Evolutionary conservation across 192 early-diverging fungal genomes (phyloP).

Genomic region (Coemansia asiatica): DNA sequence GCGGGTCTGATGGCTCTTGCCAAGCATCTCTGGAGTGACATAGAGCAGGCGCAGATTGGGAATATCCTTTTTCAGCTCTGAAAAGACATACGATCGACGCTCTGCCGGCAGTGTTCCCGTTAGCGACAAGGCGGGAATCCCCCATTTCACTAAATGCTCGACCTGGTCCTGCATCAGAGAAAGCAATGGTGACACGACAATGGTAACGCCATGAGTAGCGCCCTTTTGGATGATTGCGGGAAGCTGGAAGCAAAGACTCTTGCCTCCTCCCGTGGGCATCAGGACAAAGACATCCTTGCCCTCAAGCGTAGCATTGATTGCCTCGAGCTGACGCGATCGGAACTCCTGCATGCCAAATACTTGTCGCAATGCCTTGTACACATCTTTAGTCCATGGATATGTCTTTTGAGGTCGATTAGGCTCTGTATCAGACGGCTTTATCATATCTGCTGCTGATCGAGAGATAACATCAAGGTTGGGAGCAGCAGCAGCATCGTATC

Average conservation of each 20-base stretch:
- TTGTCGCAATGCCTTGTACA: conserved; percentile 63
- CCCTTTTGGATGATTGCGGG: conserved; percentile 73
- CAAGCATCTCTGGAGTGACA: conserved; percentile 86
- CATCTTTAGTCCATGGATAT: conserved; percentile 72
- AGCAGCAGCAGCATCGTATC: neutral
- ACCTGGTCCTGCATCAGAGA: conserved; percentile 98
- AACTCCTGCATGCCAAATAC: conserved; percentile 77
- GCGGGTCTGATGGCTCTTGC: conserved; percentile 62
- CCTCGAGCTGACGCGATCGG: conserved; percentile 81
- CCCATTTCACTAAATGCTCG: conserved; percentile 62
- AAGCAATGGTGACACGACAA: conserved; percentile 91
- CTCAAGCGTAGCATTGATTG: conserved; percentile 80
- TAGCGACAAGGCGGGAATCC: conserved; percentile 63
- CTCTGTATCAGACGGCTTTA: conserved; percentile 44
- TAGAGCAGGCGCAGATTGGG: conserved; percentile 71
- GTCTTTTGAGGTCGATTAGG: conserved; percentile 30
- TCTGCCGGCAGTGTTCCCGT: conserved; percentile 61
- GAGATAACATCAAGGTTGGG: neutral
- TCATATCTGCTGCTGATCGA: conserved; percentile 16
- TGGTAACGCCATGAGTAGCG: conserved; percentile 69
- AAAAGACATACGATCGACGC: conserved; percentile 58
- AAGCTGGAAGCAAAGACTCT: conserved; percentile 93
- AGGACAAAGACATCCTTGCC: conserved; percentile 90
- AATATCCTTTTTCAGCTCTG: conserved; percentile 55
- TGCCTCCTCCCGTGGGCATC: conserved; percentile 99